These are phyloP conservation scores for Elsinoe fawcettii DNA, from an alignment of 2,329 filamentous ascomycete species.

Conservation along the genomic window DNA sequence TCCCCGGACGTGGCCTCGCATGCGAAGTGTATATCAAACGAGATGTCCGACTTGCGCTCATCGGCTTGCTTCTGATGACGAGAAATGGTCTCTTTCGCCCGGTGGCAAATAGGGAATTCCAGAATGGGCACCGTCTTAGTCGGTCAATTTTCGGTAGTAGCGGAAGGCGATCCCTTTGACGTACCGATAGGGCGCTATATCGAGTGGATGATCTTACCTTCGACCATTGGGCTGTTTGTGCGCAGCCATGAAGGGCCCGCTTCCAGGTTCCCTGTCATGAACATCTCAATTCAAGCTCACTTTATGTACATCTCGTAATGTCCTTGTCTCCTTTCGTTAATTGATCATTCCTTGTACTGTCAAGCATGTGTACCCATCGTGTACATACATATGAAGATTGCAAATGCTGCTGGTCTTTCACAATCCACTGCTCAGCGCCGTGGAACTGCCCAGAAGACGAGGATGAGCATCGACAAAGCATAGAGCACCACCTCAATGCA, in stretches of 20 bases:
- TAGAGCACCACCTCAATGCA: background rate
- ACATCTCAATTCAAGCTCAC: no score
- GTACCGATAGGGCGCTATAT: no score
- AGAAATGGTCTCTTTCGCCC: no score
- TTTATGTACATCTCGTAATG: no score
- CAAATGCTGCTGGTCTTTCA: slow-evolving; percentile 1
- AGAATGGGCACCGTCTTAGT: no score
- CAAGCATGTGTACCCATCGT: background rate
- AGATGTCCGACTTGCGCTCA: background rate
- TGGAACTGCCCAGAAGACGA: background rate
- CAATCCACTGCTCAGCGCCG: background rate
- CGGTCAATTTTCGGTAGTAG: no score
- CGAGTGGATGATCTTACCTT: no score
- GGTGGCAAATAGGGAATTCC: no score
- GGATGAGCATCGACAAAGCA: background rate
- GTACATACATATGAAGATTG: slow-evolving; percentile 1
- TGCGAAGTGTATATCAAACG: background rate
- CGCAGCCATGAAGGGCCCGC: no score
- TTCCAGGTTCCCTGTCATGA: no score
- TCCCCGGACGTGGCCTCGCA: background rate
- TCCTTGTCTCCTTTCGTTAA: background rate
- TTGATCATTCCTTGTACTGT: background rate
- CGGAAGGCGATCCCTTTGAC: no score
- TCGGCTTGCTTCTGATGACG: background rate
- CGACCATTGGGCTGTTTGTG: no score